Evolutionary conservation across 768 basidiomycete genomes (phyloP).

Genomic region (Leucosporidium scottii): DNA sequence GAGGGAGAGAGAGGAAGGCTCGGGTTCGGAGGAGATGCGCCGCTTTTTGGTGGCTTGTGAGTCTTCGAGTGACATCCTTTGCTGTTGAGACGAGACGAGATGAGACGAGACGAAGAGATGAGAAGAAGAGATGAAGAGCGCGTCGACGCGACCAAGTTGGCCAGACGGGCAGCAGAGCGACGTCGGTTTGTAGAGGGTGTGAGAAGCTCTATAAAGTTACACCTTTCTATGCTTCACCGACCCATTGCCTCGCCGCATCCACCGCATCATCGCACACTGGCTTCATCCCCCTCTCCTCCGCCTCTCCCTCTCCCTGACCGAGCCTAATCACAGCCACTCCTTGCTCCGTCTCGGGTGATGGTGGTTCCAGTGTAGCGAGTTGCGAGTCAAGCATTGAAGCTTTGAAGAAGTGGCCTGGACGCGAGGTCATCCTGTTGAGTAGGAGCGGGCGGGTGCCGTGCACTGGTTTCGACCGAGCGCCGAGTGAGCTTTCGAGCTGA

Average conservation of each 20-base stretch:
- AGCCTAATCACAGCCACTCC: conserved; percentile 27
- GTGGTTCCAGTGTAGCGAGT: conserved; percentile 50
- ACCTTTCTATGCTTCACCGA: neutral
- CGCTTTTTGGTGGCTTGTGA: conserved; percentile 18
- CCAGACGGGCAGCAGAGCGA: neutral
- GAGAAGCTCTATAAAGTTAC: neutral
- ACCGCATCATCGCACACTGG: conserved; percentile 6
- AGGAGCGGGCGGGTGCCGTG: conserved; percentile 55
- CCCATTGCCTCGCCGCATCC: neutral
- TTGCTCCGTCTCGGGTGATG: conserved; percentile 1
- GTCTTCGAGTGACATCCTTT: neutral
- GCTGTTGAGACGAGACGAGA: neutral
- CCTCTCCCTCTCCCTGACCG: conserved; percentile 13
- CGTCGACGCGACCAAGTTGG: too few relatives aligned
- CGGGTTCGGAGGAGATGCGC: conserved; percentile 9
- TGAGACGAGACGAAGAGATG: neutral
- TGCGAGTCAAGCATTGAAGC: conserved; percentile 73
- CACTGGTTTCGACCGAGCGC: conserved; percentile 40
- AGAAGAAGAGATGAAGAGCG: neutral
- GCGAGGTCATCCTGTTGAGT: conserved; percentile 55
- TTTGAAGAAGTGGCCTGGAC: conserved; percentile 78
- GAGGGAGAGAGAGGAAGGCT: neutral
- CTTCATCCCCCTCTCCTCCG: conserved; percentile 17
- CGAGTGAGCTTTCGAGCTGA: neutral
- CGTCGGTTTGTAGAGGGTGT: too few relatives aligned